These are phyloP conservation scores for Exophiala oligosperma DNA, from an alignment of 2,329 filamentous ascomycete genomes.

Conservation along the genomic window DNA sequence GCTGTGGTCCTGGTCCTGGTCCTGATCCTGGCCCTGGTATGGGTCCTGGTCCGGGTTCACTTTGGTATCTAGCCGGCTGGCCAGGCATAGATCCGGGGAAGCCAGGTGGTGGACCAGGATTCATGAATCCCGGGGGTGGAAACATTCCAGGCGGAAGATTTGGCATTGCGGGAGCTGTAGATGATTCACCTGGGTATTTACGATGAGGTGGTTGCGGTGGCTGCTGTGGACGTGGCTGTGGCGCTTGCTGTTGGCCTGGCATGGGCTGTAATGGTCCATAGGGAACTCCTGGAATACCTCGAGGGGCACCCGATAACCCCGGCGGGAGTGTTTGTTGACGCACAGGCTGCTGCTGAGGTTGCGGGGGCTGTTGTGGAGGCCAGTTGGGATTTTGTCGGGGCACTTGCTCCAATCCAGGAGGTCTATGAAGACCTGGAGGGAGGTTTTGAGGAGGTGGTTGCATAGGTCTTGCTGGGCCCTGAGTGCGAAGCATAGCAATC, in stretches of 20 bases:
- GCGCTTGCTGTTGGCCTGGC: conserved; percentile 5
- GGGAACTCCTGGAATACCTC: conserved; percentile 29
- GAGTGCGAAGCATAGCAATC: conserved; percentile 19
- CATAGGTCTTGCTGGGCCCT: conserved; percentile 39
- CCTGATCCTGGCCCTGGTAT: too few relatives aligned
- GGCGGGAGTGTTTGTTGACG: conserved; percentile 21
- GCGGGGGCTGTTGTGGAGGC: conserved; percentile 23
- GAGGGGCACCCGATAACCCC: conserved; percentile 32
- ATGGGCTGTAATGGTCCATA: conserved; percentile 18
- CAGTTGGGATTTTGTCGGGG: conserved; percentile 31
- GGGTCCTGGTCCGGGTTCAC: conserved; percentile 32
- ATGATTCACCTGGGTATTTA: conserved; percentile 32
- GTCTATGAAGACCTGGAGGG: conserved; percentile 40
- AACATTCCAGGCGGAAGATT: conserved; percentile 46
- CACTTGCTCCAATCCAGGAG: conserved; percentile 46
- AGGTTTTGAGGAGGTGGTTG: conserved; percentile 36
- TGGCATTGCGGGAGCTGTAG: conserved; percentile 25
- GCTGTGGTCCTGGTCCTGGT: too few relatives aligned
- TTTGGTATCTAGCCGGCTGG: conserved; percentile 35
- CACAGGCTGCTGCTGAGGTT: conserved; percentile 11
- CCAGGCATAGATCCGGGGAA: conserved; percentile 38
- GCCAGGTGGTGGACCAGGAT: conserved; percentile 38
- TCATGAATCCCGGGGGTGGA: conserved; percentile 47
- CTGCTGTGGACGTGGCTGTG: conserved; percentile 16
- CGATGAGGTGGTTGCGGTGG: conserved; percentile 21